phyloP scores from a whole-genome alignment of 2,329 filamentous ascomycete genomes.

The Sclerotinia sclerotiorum region DNA sequence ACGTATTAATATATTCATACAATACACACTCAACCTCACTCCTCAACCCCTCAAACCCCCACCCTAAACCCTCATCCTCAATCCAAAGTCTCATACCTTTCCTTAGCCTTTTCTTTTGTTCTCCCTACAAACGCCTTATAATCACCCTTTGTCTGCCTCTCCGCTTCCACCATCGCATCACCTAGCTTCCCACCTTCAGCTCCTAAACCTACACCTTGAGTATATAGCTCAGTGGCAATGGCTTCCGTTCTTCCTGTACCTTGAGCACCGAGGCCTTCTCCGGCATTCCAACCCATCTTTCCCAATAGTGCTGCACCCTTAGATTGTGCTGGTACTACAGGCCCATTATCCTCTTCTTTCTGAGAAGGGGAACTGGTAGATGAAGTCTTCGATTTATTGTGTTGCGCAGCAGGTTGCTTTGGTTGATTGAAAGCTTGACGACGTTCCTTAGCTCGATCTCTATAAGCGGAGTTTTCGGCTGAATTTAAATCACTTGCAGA shows the following conservation, averaged over 20 bases:
- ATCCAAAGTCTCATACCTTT: conserved; percentile 60
- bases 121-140: conserved; percentile 64
- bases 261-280: conserved; percentile 63
- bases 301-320: conserved; percentile 67
- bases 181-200: conserved; percentile 69
- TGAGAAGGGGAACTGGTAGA: conserved; percentile 25
- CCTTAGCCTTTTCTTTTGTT: conserved; percentile 64
- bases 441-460: conserved; percentile 66
- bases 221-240: conserved; percentile 64
- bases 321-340: conserved; percentile 46
- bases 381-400: conserved; percentile 39
- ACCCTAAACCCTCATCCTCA: conserved; percentile 33
- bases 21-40: neutral
- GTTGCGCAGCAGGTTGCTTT: conserved; percentile 49
- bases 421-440: conserved; percentile 62
- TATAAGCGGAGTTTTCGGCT: conserved; percentile 36
- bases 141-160: conserved; percentile 58
- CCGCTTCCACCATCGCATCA: conserved; percentile 64
- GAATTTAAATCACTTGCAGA: conserved; percentile 25
- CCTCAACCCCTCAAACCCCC: too few species aligned
- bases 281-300: conserved; percentile 71
- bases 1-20: neutral
- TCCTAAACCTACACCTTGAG: conserved; percentile 67
- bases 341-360: conserved; percentile 45
- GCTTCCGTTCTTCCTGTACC: conserved; percentile 63